Conservation (phyloP, 2,329 filamentous ascomycete species). For the Fusarium dimerum region DNA sequence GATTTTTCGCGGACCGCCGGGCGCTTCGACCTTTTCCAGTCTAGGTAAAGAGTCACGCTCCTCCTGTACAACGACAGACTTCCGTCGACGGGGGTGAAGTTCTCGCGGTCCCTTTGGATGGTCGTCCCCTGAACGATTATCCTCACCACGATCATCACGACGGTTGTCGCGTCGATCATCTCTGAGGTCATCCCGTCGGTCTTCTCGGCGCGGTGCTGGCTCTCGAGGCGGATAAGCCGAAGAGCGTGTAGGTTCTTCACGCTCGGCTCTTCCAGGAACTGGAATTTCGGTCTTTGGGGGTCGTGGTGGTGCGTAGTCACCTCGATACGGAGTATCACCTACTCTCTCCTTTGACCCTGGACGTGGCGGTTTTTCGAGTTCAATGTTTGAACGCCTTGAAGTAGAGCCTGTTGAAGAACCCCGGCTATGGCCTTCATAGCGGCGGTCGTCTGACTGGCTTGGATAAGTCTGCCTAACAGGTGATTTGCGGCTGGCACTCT, state of each 20-base stretch:
- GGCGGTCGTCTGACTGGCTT: conserved; percentile 31
- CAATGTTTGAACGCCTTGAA: conserved; percentile 31
- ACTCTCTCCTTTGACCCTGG: conserved; percentile 36
- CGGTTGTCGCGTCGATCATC: conserved; percentile 10
- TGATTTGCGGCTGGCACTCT: conserved; percentile 20
- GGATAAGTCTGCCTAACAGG: conserved; percentile 34
- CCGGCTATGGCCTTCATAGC: conserved; percentile 25
- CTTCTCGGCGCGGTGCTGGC: conserved; percentile 10
- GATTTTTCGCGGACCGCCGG: conserved; percentile 31
- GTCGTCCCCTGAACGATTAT: conserved; percentile 43
- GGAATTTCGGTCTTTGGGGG: conserved; percentile 34
- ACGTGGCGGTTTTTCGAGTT: conserved; percentile 29
- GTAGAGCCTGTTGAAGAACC: conserved; percentile 30
- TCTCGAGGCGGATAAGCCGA: conserved; percentile 17
- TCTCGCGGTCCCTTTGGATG: conserved; percentile 32
- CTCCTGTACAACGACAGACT: conserved; percentile 39
- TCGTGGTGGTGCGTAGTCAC: conserved; percentile 29
- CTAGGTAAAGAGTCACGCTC: conserved; percentile 29
- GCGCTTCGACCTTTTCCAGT: conserved; percentile 24
- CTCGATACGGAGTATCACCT: conserved; percentile 26
- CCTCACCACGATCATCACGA: conserved; percentile 31
- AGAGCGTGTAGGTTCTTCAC: conserved; percentile 16
- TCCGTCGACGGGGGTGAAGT: conserved; percentile 33
- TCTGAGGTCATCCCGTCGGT: conserved; percentile 2
- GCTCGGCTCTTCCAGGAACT: conserved; percentile 25